Percentiles rank a stretch among this genome's conserved stretches.
phyloP scores from a whole-genome alignment of 2,329 filamentous ascomycete genomes.

The Chrysoporthe austroafricana region DNA sequence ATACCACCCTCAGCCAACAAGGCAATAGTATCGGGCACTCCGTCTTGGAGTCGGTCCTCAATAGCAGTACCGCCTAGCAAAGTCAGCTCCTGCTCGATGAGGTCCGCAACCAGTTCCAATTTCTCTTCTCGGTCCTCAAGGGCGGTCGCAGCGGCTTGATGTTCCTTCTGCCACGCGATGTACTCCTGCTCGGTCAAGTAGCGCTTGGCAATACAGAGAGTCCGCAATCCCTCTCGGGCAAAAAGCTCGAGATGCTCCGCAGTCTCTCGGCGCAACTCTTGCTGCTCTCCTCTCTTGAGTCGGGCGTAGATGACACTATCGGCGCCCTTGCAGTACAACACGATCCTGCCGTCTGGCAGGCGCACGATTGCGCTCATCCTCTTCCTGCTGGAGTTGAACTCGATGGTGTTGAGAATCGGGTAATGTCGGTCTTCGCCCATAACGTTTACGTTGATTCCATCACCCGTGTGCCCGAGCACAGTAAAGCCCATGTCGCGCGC shows the following conservation, averaged over 20 bases:
- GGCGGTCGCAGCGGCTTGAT: slow-evolving; percentile 84
- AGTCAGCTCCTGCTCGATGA: slow-evolving; percentile 86
- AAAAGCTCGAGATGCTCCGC: slow-evolving; percentile 97
- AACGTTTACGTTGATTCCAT: slow-evolving; percentile 84
- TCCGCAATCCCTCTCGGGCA: slow-evolving; percentile 90
- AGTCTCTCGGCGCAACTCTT: slow-evolving; percentile 78
- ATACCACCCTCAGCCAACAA: slow-evolving; percentile 91
- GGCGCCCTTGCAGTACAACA: slow-evolving; percentile 95
- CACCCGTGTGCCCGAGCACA: slow-evolving; percentile 77
- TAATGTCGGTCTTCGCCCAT: slow-evolving; percentile 86
- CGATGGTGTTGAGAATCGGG: slow-evolving; percentile 88
- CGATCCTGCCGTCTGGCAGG: slow-evolving; percentile 88
- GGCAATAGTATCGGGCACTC: slow-evolving; percentile 93
- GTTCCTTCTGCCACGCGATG: slow-evolving; percentile 78
- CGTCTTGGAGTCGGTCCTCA: slow-evolving; percentile 94
- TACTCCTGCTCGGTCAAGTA: slow-evolving; percentile 84
- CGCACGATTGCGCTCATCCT: slow-evolving; percentile 96
- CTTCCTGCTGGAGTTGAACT: slow-evolving; percentile 97
- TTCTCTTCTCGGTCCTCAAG: slow-evolving; percentile 90
- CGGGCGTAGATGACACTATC: slow-evolving; percentile 97
- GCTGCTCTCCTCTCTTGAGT: slow-evolving; percentile 81
- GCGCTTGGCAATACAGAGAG: slow-evolving; percentile 87
- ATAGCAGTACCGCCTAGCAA: slow-evolving; percentile 94
- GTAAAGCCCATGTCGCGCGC: slow-evolving; percentile 96
- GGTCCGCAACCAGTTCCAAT: slow-evolving; percentile 84